Conservation (phyloP, 2,329 filamentous ascomycete species). For the Verticillium tricorpus region DNA sequence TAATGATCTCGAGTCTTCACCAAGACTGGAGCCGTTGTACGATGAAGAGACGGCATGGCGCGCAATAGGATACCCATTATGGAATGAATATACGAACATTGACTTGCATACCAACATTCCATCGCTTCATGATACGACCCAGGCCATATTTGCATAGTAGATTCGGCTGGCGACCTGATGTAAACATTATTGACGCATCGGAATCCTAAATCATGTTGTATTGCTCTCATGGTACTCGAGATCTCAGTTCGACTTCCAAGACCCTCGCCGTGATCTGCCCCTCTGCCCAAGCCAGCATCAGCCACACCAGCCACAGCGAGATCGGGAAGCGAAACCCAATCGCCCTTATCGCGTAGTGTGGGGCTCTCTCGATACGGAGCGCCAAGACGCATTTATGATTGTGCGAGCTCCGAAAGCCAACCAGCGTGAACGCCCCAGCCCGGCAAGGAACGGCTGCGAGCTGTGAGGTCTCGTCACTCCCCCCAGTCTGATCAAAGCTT, state of each 20-base stretch:
- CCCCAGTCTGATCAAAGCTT: conserved; percentile 1
- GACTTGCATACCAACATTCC: no score
- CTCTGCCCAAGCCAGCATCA: no score
- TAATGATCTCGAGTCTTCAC: neutral
- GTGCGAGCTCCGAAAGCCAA: conserved; percentile 1
- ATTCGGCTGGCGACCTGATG: no score
- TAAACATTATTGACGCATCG: no score
- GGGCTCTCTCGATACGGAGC: neutral
- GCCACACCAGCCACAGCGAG: neutral
- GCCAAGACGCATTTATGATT: conserved; percentile 2
- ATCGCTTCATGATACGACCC: no score
- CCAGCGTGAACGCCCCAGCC: neutral
- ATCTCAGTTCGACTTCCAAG: no score
- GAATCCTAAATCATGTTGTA: no score
- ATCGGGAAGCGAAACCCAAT: neutral
- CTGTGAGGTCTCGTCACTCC: conserved; percentile 1
- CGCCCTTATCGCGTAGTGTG: neutral
- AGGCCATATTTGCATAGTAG: no score
- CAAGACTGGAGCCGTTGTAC: neutral
- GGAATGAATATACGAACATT: neutral
- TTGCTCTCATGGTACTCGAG: no score
- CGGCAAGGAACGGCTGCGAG: neutral
- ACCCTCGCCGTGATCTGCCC: no score
- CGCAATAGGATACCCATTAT: neutral
- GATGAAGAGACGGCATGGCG: neutral